Conservation (phyloP, 768 basidiomycete genomes). For the Lepiota venenata region DNA sequence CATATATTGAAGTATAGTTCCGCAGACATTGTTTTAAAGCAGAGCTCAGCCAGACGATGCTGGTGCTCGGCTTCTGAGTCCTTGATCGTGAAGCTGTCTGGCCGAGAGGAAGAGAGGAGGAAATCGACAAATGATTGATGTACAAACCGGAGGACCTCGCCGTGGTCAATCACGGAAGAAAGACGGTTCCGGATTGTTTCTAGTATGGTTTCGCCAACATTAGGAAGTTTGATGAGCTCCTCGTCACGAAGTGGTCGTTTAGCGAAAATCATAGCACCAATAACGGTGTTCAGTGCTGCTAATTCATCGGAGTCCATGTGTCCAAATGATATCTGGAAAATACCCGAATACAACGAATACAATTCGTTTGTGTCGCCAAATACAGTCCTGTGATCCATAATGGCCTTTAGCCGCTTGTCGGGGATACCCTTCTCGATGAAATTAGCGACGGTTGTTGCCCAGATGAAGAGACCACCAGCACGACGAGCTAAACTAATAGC, state of each 20-base stretch:
- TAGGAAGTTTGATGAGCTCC: constrained; percentile 12
- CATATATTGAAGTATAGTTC: constrained; percentile 33
- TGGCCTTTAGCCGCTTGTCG: constrained; percentile 8
- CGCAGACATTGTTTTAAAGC: constrained; percentile 24
- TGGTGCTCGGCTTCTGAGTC: constrained; percentile 14
- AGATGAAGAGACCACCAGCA: too few species aligned
- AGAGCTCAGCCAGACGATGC: constrained; percentile 16
- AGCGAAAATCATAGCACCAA: constrained; percentile 20
- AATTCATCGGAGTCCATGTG: constrained; percentile 6
- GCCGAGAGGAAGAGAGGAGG: constrained; percentile 14
- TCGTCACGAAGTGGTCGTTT: constrained; percentile 17
- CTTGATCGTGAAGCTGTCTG: constrained; percentile 14
- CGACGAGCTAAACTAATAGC: too few species aligned
- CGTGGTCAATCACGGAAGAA: constrained; percentile 17
- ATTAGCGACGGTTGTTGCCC: neutral
- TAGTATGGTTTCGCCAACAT: constrained; percentile 13
- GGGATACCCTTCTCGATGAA: constrained; percentile 18
- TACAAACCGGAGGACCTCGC: constrained; percentile 14
- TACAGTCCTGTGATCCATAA: constrained; percentile 12
- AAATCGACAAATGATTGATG: constrained; percentile 28
- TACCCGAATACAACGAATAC: constrained; percentile 13
- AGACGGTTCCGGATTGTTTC: constrained; percentile 19
- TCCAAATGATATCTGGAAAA: constrained; percentile 18
- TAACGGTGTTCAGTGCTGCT: constrained; percentile 14
- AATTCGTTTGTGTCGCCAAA: constrained; percentile 15